Evolutionary conservation across 345 rosid species (phyloP).

Genomic region (Aquilaria sinensis): DNA sequence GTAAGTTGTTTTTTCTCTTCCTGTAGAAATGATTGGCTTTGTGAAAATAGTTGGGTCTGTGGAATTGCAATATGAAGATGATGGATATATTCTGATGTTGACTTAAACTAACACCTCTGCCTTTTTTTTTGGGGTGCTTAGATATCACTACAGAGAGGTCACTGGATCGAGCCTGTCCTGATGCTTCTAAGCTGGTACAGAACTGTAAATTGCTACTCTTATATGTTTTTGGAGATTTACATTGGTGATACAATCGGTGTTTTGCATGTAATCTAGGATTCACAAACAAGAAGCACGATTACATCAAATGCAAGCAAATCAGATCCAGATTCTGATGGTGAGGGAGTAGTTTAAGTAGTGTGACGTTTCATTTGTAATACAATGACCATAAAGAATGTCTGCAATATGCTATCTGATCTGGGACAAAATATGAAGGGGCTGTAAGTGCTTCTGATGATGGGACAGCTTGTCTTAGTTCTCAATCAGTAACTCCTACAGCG

Average conservation of each 20-base stretch:
- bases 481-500: conserved; percentile 25
- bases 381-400: too few species aligned
- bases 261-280: conserved; percentile 26
- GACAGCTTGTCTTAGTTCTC: conserved; percentile 37
- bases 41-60: too few species aligned
- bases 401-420: conserved; percentile 13
- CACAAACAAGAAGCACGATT: conserved; percentile 34
- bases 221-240: not conserved
- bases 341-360: conserved; percentile 24
- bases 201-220: not conserved
- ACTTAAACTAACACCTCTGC: conserved; percentile 10
- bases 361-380: conserved; percentile 10
- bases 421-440: conserved; percentile 40
- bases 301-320: conserved; percentile 43
- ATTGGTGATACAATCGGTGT: too few species aligned
- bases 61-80: too few species aligned
- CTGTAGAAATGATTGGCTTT: not conserved
- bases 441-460: conserved; percentile 55
- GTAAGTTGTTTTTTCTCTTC: conserved; percentile 16
- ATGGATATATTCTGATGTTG: not conserved
- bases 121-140: conserved; percentile 9
- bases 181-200: conserved; percentile 42
- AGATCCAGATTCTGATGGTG: conserved; percentile 72
- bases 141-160: conserved; percentile 40
- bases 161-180: conserved; percentile 19